Percentiles rank a stretch among this genome's conserved stretches.
phyloP scores from a whole-genome alignment of 2,329 filamentous ascomycete species.

The Ascochyta fabae region DNA sequence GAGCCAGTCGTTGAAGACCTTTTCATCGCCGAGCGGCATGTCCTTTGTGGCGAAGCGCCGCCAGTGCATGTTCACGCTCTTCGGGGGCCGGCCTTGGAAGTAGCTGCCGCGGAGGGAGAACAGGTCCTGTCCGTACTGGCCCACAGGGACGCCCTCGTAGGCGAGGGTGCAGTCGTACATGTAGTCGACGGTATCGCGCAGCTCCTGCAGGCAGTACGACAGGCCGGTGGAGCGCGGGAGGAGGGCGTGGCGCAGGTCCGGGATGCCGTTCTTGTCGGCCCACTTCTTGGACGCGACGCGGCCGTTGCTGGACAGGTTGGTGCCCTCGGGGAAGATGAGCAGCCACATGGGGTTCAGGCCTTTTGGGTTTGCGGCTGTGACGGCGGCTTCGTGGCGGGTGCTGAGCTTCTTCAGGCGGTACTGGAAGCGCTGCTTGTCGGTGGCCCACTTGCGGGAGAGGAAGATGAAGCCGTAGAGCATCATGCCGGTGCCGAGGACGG shows the following conservation, averaged over 20 bases:
- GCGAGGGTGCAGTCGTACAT: conserved; percentile 94
- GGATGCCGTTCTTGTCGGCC: conserved; percentile 75
- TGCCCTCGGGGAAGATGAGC: conserved; percentile 86
- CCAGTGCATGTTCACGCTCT: conserved; percentile 97
- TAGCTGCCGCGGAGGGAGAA: conserved; percentile 88
- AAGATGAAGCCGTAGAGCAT: conserved; percentile 90
- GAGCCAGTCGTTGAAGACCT: conserved; percentile 82
- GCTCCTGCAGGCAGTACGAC: conserved; percentile 78
- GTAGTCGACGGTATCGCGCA: conserved; percentile 77
- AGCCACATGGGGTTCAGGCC: conserved; percentile 85
- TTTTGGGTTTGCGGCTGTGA: conserved; percentile 44
- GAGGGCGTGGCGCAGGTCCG: conserved; percentile 73
- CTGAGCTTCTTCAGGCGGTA: conserved; percentile 77
- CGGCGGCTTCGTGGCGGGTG: conserved; percentile 48
- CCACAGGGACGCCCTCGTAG: conserved; percentile 82
- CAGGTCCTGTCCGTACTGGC: conserved; percentile 80
- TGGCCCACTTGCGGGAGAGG: conserved; percentile 88
- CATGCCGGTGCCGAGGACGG: conserved; percentile 83
- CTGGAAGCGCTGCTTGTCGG: conserved; percentile 75
- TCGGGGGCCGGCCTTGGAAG: conserved; percentile 85
- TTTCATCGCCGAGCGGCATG: conserved; percentile 77
- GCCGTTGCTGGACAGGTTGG: conserved; percentile 79
- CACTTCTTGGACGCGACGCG: conserved; percentile 72
- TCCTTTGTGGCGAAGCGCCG: conserved; percentile 79
- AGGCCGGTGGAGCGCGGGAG: conserved; percentile 82